These are phyloP conservation scores for Raddia distichophylla DNA, from an alignment of 176 grass and related monocot species.

Conservation along the genomic window DNA sequence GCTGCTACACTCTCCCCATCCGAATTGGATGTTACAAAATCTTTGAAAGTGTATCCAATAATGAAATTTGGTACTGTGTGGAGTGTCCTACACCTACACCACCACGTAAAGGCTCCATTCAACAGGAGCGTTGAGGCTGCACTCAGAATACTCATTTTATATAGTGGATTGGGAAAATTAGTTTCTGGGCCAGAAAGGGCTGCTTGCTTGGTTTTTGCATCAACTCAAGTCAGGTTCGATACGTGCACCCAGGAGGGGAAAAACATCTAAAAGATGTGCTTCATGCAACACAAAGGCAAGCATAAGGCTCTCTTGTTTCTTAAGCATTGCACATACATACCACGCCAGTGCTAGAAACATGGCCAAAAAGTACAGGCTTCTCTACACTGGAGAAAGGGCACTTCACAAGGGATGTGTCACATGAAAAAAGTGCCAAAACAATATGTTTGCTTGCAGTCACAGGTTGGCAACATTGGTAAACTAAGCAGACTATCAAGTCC, in stretches of 20 bases:
- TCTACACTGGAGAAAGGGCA: not conserved
- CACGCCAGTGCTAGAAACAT: not conserved
- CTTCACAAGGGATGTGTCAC: not conserved
- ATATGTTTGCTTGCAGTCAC: not conserved
- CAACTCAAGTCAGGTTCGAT: not conserved
- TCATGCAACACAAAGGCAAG: constrained; percentile 1
- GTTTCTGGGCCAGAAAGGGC: not conserved
- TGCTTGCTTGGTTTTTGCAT: not conserved
- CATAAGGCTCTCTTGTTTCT: not conserved
- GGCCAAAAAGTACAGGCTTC: not conserved
- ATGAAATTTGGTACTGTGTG: not conserved
- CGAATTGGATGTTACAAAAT: not conserved
- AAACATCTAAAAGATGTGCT: not conserved
- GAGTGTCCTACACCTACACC: not conserved
- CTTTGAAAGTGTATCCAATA: not conserved
- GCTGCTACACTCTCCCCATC: not conserved
- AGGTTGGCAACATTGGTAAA: not conserved
- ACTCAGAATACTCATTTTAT: not conserved
- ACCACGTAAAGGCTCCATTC: not conserved
- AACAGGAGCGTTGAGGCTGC: not conserved
- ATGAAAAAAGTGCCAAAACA: not conserved
- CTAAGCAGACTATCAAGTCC: not conserved
- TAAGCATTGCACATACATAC: not conserved
- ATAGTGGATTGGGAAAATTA: not conserved
- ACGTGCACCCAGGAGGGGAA: not conserved